Evolutionary conservation across 2,329 filamentous ascomycete species (phyloP), one percentile per base, ranked within the genome.

Genomic region (Furcasterigmium furcatum): DNA sequence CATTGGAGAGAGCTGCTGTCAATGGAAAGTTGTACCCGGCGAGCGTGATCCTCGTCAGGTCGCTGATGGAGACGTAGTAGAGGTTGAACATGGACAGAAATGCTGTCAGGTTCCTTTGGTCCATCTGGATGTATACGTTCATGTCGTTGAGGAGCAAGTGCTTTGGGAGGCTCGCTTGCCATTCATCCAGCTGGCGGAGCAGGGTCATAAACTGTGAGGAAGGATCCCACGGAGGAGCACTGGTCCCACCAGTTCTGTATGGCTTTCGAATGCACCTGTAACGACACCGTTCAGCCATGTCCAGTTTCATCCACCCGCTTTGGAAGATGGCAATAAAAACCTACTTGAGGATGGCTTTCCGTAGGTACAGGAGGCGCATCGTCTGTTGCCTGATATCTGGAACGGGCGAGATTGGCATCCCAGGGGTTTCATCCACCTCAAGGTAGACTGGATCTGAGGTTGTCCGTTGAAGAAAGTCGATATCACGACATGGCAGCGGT

Each of bases 21-120:
- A 38, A 21, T 14, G 36, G 36, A 14, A 38, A 38, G 36, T 38
- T 38, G 36, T 38, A 38, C 13, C 36, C 36, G n/a, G 36, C 36
- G 14, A 38, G 36, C 10, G 36, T 38, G 19, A 38, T 38, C 9
- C 36, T 3, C 18, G 36, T 38, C 19, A 38, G 36, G 21, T 38
- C 36, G 36, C 36, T 21, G 4, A 38, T 20, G 10, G 36, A 38
- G 10, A 38, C 36, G 19, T 38, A 20, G 19, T 21, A 38, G 5
- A 38, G 36, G 14, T 9, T 20, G 36, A 21, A 22, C 36, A 38
- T 38, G 20, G 36, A 22, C 10, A 38, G 19, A 22, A 38, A 38
- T 8, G 36, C 18, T 18, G 9, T 4, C 19, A 38, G 12, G 20
- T 38, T 38, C 36, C 24, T 20, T 21, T 38, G 36, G 8, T 38